Percentiles rank a stretch among this genome's conserved stretches.
Conservation (phyloP, 23 red algal species). For the Agarophyton chilense region DNA sequence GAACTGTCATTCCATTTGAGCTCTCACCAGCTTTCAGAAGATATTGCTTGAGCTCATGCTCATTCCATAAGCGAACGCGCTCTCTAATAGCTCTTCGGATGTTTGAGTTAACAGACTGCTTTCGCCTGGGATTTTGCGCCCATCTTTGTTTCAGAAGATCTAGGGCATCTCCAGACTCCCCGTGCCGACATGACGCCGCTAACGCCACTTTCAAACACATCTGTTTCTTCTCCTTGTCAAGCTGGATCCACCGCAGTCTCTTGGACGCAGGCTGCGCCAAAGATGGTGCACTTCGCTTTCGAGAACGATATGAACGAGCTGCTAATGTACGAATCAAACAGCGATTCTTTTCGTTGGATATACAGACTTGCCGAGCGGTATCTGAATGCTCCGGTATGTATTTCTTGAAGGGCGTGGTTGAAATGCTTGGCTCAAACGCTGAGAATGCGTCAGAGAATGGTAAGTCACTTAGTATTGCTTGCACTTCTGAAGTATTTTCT, state of each 20-base stretch:
- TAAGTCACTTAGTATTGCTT: conserved; percentile 17
- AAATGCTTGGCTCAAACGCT: conserved; percentile 7
- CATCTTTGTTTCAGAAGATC: neutral
- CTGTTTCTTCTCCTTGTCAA: conserved; percentile 20
- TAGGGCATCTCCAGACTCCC: conserved; percentile 8
- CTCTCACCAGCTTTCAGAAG: neutral
- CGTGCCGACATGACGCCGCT: conserved; percentile 9
- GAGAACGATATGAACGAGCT: neutral
- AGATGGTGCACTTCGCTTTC: neutral
- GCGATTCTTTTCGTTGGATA: conserved; percentile 21
- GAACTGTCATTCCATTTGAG: conserved; percentile 1
- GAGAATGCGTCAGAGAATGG: conserved; percentile 44
- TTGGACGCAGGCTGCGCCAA: neutral
- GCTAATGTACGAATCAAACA: conserved; percentile 27
- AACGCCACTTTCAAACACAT: conserved; percentile 12
- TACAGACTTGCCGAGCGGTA: conserved; percentile 2
- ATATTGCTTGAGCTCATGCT: conserved; percentile 2
- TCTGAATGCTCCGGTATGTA: conserved; percentile 23
- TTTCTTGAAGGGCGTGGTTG: neutral
- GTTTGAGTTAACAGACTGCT: conserved; percentile 10
- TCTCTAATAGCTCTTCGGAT: conserved; percentile 2
- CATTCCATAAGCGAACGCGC: conserved; percentile 1
- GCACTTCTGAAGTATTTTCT: neutral
- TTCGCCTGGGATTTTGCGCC: conserved; percentile 17
- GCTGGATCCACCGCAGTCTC: conserved; percentile 19